Conservation (phyloP, 1,284 basidiomycete genomes). For the Fomitopsis pinicola region DNA sequence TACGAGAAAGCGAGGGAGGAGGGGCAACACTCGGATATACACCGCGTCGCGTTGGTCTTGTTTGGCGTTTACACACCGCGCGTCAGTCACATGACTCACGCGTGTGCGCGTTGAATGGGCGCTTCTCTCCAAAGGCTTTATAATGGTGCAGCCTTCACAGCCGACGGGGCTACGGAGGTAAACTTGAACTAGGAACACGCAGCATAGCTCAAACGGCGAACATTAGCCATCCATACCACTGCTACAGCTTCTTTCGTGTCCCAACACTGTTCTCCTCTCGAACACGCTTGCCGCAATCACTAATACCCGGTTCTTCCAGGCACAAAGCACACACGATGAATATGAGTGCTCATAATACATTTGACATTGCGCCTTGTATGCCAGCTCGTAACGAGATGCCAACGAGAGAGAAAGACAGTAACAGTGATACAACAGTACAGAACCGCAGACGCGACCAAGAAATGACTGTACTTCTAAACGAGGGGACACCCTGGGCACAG, state of each 20-base stretch:
- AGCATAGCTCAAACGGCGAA: too few species aligned
- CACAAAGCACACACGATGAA: not conserved
- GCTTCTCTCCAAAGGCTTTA: too few species aligned
- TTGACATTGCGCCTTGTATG: not conserved
- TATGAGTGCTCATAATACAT: not conserved
- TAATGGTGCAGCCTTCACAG: too few species aligned
- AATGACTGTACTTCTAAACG: not conserved
- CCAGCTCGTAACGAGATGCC: not conserved
- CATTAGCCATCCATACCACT: too few species aligned
- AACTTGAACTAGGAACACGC: too few species aligned
- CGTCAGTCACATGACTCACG: constrained; percentile 23
- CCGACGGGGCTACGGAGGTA: too few species aligned
- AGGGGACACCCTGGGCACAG: not conserved
- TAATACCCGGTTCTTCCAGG: too few species aligned
- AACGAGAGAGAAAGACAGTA: not conserved
- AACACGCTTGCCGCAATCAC: too few species aligned
- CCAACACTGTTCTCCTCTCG: not conserved
- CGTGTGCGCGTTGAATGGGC: not conserved
- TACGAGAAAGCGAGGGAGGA: not conserved
- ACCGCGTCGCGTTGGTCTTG: constrained; percentile 22
- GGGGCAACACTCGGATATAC: not conserved
- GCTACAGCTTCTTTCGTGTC: too few species aligned
- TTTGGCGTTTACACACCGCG: constrained; percentile 20
- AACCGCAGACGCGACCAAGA: not conserved
- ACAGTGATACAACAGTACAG: not conserved